phyloP scores from a whole-genome alignment of 2,329 filamentous ascomycete species.

The Parasarocladium wereldwijsianum region DNA sequence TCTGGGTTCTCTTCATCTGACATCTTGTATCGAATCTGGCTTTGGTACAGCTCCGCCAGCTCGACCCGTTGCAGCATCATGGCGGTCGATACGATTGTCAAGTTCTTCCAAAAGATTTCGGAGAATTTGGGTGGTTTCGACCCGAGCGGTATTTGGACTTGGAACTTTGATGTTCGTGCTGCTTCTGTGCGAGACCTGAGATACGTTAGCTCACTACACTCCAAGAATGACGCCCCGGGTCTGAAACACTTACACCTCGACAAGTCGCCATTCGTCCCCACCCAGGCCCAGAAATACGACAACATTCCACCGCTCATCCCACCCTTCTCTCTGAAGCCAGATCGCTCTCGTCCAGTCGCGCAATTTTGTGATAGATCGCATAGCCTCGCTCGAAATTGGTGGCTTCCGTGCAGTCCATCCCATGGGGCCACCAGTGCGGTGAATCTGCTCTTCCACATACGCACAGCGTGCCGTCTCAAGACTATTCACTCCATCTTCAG shows the following conservation, averaged over 20 bases:
- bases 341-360: conserved; percentile 47
- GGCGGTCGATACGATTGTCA: conserved; percentile 33
- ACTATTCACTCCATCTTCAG: conserved; percentile 38
- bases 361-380: conserved; percentile 46
- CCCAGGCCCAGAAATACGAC: conserved; percentile 54
- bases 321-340: conserved; percentile 59
- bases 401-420: conserved; percentile 46
- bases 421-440: conserved; percentile 41
- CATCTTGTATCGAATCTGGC: conserved; percentile 24
- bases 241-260: conserved; percentile 39
- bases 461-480: conserved; percentile 49
- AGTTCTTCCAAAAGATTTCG: conserved; percentile 34
- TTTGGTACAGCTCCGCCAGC: conserved; percentile 29
- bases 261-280: conserved; percentile 68
- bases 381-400: conserved; percentile 35
- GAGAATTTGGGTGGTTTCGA: conserved; percentile 28
- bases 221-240: conserved; percentile 12
- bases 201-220: too few species aligned
- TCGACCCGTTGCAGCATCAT: conserved; percentile 37
- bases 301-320: conserved; percentile 59
- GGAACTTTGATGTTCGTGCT: conserved; percentile 9
- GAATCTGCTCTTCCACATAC: conserved; percentile 47
- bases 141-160: conserved; percentile 27
- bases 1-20: conserved; percentile 10
- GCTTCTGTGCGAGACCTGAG: too few species aligned